Evolutionary conservation across 768 basidiomycete genomes (phyloP).

Genomic region (Psilocybe azurescens): DNA sequence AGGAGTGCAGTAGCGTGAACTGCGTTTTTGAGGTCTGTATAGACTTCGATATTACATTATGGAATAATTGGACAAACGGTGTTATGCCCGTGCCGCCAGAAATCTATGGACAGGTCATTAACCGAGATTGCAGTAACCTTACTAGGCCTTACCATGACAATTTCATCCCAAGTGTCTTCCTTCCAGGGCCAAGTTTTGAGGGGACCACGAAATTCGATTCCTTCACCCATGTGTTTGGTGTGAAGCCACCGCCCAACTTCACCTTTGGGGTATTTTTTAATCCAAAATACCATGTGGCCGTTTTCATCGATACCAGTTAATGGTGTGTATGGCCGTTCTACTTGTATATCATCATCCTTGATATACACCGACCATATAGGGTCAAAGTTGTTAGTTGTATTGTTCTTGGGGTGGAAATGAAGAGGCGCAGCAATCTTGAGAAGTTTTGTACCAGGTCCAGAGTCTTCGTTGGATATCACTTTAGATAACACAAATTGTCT

Average conservation of each 20-base stretch:
- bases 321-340: slow-evolving; percentile 87
- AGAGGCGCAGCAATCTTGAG: slow-evolving; percentile 64
- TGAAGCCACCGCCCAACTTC: slow-evolving; percentile 88
- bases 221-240: slow-evolving; percentile 67
- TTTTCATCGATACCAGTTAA: slow-evolving; percentile 70
- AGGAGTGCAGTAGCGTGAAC: slow-evolving; percentile 78
- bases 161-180: slow-evolving; percentile 69
- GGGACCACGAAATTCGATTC: slow-evolving; percentile 79
- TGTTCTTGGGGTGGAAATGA: slow-evolving; percentile 36
- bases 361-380: slow-evolving; percentile 81
- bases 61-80: slow-evolving; percentile 81
- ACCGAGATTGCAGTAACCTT: background rate
- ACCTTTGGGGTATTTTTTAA: slow-evolving; percentile 78
- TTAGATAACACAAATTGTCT: slow-evolving; percentile 65
- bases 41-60: slow-evolving; percentile 51
- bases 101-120: slow-evolving; percentile 50
- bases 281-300: slow-evolving; percentile 78
- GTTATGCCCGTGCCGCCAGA: slow-evolving; percentile 90
- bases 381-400: slow-evolving; percentile 28
- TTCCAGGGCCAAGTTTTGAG: slow-evolving; percentile 68
- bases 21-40: slow-evolving; percentile 45
- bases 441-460: slow-evolving; percentile 65
- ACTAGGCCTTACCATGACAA: slow-evolving; percentile 66
- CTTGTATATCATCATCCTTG: slow-evolving; percentile 89
- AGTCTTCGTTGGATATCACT: slow-evolving; percentile 55